Conservation (phyloP, 1,284 basidiomycete species). For the Pseudozyma thailandica region DNA sequence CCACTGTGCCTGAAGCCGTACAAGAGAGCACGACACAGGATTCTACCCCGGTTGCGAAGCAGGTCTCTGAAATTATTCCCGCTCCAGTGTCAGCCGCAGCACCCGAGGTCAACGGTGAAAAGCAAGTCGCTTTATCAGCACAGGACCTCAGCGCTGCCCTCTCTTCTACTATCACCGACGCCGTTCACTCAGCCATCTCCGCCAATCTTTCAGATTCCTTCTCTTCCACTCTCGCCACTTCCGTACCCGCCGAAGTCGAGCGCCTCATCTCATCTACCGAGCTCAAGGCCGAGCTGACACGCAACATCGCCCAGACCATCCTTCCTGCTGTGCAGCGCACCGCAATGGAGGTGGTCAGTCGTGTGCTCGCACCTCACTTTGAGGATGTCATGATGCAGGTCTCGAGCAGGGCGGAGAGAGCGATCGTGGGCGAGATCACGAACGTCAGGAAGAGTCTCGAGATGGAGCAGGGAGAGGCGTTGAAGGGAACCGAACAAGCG, state of each 20-base stretch:
- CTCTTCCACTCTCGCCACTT: constrained; percentile 16
- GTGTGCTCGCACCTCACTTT: constrained; percentile 51
- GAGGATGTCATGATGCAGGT: constrained; percentile 44
- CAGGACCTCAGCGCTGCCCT: constrained; percentile 13
- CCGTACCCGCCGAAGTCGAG: constrained; percentile 41
- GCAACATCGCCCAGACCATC: constrained; percentile 43
- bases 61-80: too few species aligned
- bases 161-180: constrained; percentile 13
- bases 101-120: not conserved
- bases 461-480: constrained; percentile 32
- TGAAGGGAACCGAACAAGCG: constrained; percentile 22
- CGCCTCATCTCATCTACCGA: constrained; percentile 35
- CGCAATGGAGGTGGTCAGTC: constrained; percentile 47
- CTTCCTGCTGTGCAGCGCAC: constrained; percentile 50
- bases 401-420: constrained; percentile 18
- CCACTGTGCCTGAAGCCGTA: not conserved
- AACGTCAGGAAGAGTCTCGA: constrained; percentile 43
- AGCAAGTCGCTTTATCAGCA: constrained; percentile 3
- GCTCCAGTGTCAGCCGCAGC: not conserved
- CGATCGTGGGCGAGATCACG: constrained; percentile 45
- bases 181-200: constrained; percentile 20
- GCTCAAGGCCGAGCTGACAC: constrained; percentile 36
- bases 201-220: constrained; percentile 15
- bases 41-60: too few species aligned
- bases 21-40: too few species aligned